Evolutionary conservation across 305 asterid species (phyloP).

Genomic region (Fraxinus ornus): DNA sequence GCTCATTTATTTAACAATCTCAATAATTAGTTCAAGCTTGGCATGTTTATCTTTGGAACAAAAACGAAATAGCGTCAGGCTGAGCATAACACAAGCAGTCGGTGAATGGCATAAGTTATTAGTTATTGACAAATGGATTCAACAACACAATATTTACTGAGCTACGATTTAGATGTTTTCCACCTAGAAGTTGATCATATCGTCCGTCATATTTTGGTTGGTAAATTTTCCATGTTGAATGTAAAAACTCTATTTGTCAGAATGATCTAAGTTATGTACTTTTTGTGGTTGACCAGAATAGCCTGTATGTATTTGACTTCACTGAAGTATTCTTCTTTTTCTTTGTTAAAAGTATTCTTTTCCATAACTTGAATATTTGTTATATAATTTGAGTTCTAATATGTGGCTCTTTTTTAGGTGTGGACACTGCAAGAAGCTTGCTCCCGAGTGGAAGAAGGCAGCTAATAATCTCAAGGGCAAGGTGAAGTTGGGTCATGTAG

Average conservation of each 20-base stretch:
- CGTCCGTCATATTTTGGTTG: neutral
- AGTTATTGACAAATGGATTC: neutral
- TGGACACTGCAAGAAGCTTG: slow-evolving; percentile 98
- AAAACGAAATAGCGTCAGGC: neutral
- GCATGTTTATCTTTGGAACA: neutral
- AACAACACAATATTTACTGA: neutral
- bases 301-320: neutral
- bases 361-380: neutral
- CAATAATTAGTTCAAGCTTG: neutral
- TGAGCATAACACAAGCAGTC: neutral
- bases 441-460: slow-evolving; percentile 99
- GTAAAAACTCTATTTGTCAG: neutral
- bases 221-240: neutral
- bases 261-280: neutral
- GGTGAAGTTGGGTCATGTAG: slow-evolving; percentile 95
- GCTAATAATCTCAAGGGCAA: slow-evolving; percentile 86
- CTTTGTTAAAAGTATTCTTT: neutral
- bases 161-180: neutral
- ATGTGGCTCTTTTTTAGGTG: slow-evolving; percentile 56
- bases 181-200: neutral
- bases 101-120: neutral
- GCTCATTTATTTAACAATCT: neutral
- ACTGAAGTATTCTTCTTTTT: neutral
- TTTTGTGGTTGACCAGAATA: neutral
- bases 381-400: slow-evolving; percentile 5